Evolutionary conservation across 1,284 basidiomycete species (phyloP).

Genomic region (Tilletiopsis washingtonensis): DNA sequence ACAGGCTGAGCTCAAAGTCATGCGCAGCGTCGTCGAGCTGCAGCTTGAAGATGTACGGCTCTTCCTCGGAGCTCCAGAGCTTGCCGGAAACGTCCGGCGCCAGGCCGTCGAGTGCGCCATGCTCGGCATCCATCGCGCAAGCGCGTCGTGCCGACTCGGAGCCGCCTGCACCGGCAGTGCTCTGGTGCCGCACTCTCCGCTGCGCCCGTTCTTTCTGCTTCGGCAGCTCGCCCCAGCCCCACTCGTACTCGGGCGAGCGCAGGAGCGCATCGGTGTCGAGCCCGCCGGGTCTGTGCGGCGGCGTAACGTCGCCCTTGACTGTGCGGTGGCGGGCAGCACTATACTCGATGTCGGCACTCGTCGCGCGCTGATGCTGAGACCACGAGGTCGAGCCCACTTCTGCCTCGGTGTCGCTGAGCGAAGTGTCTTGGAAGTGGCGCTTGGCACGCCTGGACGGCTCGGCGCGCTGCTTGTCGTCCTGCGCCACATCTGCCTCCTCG

Average conservation of each 20-base stretch:
- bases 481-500: too few species aligned
- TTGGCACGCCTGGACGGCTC: neutral
- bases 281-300: neutral
- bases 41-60: constrained; percentile 52
- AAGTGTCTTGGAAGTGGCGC: constrained; percentile 19
- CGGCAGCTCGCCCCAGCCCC: constrained; percentile 3
- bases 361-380: constrained; percentile 1
- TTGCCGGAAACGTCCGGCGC: constrained; percentile 16
- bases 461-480: neutral
- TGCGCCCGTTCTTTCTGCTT: neutral
- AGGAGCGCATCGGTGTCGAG: constrained; percentile 1
- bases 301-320: too few species aligned
- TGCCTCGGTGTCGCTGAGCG: constrained; percentile 27
- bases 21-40: constrained; percentile 49
- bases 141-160: too few species aligned
- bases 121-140: neutral
- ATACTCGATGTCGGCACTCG: constrained; percentile 1
- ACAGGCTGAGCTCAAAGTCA: constrained; percentile 51
- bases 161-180: neutral
- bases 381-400: constrained; percentile 8
- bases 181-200: neutral
- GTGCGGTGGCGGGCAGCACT: neutral
- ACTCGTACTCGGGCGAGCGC: constrained; percentile 2
- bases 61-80: constrained; percentile 49
- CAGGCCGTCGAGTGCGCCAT: neutral